Conservation (phyloP, 305 asterid species). For the Fraxinus sp. region DNA sequence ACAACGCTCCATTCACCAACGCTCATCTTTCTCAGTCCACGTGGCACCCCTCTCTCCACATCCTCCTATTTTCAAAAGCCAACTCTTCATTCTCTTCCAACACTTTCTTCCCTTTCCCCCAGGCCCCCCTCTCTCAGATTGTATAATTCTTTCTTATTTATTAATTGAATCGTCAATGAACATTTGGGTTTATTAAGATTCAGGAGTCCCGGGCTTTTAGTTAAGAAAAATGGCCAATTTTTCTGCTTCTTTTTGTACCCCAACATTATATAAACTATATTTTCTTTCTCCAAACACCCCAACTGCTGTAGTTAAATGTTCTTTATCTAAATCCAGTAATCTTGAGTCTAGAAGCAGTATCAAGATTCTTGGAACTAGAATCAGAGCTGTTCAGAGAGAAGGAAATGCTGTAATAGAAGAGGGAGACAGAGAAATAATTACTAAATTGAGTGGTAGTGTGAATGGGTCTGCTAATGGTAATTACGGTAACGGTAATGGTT, state of each 20-base stretch:
- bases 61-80: constrained; percentile 21
- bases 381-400: constrained; percentile 50
- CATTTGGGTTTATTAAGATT: constrained; percentile 23
- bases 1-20: constrained; percentile 18
- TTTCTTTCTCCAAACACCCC: constrained; percentile 49
- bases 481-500: constrained; percentile 35
- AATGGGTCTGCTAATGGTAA: constrained; percentile 56
- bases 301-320: constrained; percentile 40
- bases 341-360: constrained; percentile 16
- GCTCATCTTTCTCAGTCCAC: constrained; percentile 26
- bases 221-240: constrained; percentile 38
- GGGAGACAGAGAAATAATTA: constrained; percentile 42
- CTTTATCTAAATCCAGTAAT: constrained; percentile 22
- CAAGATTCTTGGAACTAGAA: constrained; percentile 30
- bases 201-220: constrained; percentile 3
- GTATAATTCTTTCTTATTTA: constrained; percentile 18
- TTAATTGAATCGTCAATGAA: constrained; percentile 3
- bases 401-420: constrained; percentile 57
- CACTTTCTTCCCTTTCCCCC: not conserved
- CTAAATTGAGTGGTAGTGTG: constrained; percentile 40
- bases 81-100: constrained; percentile 24
- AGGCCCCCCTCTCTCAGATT: not conserved
- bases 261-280: constrained; percentile 36
- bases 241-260: constrained; percentile 33
- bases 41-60: constrained; percentile 34